Conservation (phyloP, 1,284 basidiomycete genomes). For the Rhodotorula glutinis region DNA sequence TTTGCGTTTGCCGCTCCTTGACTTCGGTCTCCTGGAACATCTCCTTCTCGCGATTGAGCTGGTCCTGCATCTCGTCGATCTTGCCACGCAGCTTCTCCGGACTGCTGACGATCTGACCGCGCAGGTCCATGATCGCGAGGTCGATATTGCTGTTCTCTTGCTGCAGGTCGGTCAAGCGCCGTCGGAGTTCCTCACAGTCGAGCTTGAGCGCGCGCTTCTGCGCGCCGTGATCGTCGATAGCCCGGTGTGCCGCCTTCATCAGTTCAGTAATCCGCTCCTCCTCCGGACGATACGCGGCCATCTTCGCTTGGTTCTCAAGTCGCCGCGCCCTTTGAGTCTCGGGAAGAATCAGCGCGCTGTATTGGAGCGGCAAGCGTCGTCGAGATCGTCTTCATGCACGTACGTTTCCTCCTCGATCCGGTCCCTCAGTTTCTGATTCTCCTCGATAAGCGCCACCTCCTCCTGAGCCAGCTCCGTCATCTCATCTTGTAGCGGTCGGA, state of each 20-base stretch:
- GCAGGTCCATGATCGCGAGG: slow-evolving; percentile 17
- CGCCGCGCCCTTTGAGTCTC: slow-evolving; percentile 8
- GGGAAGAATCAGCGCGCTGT: too few relatives aligned
- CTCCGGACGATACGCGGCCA: slow-evolving; percentile 1
- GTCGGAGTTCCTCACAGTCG: slow-evolving; percentile 9
- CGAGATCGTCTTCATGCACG: too few relatives aligned
- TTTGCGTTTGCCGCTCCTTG: slow-evolving; percentile 29
- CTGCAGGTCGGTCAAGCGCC: slow-evolving; percentile 13
- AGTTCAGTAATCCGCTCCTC: neutral
- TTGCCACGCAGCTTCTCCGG: slow-evolving; percentile 26
- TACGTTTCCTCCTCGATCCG: slow-evolving; percentile 19
- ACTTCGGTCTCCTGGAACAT: slow-evolving; percentile 23
- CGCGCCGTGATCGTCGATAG: slow-evolving; percentile 9
- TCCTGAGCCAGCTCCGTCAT: slow-evolving; percentile 20
- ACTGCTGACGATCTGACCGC: slow-evolving; percentile 27
- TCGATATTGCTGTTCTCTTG: slow-evolving; percentile 27
- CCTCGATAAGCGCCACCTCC: slow-evolving; percentile 19
- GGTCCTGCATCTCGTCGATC: slow-evolving; percentile 23
- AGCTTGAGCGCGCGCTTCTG: slow-evolving; percentile 11
- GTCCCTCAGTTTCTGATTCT: slow-evolving; percentile 17
- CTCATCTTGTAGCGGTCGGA: slow-evolving; percentile 59
- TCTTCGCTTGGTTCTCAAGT: slow-evolving; percentile 17
- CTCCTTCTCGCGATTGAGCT: slow-evolving; percentile 25
- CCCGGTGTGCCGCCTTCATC: slow-evolving; percentile 8
- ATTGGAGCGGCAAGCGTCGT: too few relatives aligned